These are phyloP conservation scores for Asterophora parasitica DNA, from an alignment of 768 basidiomycete genomes.

Conservation along the genomic window DNA sequence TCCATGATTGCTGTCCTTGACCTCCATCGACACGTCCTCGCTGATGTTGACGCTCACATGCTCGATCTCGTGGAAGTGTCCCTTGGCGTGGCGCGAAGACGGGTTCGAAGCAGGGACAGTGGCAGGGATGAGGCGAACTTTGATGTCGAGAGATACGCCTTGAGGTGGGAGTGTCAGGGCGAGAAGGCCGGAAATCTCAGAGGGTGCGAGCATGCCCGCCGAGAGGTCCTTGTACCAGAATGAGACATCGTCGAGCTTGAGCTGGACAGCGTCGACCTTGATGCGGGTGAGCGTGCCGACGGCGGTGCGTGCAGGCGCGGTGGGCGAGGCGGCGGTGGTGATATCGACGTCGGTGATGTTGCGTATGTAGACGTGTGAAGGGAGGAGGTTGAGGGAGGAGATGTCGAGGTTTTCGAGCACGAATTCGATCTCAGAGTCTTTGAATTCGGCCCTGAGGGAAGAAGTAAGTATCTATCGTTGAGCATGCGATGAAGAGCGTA, in stretches of 20 bases:
- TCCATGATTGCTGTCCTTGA: constrained; percentile 61
- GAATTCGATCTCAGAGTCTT: constrained; percentile 63
- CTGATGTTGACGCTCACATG: constrained; percentile 49
- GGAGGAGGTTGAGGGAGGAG: constrained; percentile 60
- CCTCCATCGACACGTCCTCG: constrained; percentile 48
- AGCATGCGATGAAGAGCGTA: constrained; percentile 15
- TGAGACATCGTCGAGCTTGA: constrained; percentile 59
- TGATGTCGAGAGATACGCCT: constrained; percentile 66
- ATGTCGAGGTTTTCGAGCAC: constrained; percentile 73
- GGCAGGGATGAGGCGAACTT: constrained; percentile 57
- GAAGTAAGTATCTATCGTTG: constrained; percentile 1
- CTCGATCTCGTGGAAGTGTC: constrained; percentile 58
- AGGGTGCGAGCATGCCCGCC: constrained; percentile 43
- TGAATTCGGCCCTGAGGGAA: constrained; percentile 59
- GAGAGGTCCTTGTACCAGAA: constrained; percentile 71
- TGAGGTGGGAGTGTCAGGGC: constrained; percentile 58
- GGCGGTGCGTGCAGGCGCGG: constrained; percentile 37
- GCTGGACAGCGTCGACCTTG: constrained; percentile 59
- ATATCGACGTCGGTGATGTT: constrained; percentile 60
- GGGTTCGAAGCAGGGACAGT: constrained; percentile 31
- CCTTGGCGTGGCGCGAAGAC: constrained; percentile 33
- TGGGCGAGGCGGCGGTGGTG: constrained; percentile 33
- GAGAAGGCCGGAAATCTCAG: constrained; percentile 57
- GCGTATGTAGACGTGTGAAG: constrained; percentile 66
- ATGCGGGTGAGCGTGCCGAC: constrained; percentile 65